Conservation (phyloP, 331 rosid species). For the Spiraea crenata region DNA sequence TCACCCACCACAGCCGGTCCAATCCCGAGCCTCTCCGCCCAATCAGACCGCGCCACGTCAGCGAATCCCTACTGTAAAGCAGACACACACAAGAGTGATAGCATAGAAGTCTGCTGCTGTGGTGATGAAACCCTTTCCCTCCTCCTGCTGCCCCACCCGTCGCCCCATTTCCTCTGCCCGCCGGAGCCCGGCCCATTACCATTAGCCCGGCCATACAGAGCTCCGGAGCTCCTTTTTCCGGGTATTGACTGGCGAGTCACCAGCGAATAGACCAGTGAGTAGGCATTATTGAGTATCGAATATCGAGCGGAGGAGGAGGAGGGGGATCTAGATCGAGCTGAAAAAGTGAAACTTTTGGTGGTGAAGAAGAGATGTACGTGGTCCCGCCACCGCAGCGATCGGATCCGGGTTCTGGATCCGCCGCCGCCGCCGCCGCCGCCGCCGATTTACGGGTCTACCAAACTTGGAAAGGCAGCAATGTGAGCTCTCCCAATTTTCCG, state of each 20-base stretch:
- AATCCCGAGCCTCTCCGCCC: constrained; percentile 7
- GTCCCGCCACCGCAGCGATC: constrained; percentile 87
- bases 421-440: constrained; percentile 35
- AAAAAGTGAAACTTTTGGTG: neutral
- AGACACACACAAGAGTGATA: constrained; percentile 21
- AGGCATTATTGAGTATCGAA: neutral
- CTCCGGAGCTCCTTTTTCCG: neutral
- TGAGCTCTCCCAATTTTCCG: constrained; percentile 29
- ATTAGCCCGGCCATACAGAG: neutral
- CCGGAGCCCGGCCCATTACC: constrained; percentile 35
- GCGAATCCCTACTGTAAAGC: constrained; percentile 33
- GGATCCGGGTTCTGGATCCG: constrained; percentile 72
- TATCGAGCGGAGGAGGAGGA: neutral
- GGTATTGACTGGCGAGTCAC: neutral
- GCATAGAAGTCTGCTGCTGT: neutral
- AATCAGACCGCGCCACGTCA: constrained; percentile 39
- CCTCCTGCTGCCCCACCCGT: neutral
- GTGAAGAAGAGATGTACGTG: constrained; percentile 61
- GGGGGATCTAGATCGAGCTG: constrained; percentile 29
- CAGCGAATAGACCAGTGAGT: neutral
- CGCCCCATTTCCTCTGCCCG: constrained; percentile 25
- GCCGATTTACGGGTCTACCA: constrained; percentile 72
- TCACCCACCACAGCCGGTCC: constrained; percentile 12
- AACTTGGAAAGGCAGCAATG: constrained; percentile 95
- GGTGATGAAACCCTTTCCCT: constrained; percentile 8